Conservation (phyloP, 495 filamentous ascomycete species). For the Penicillium waksmanii region DNA sequence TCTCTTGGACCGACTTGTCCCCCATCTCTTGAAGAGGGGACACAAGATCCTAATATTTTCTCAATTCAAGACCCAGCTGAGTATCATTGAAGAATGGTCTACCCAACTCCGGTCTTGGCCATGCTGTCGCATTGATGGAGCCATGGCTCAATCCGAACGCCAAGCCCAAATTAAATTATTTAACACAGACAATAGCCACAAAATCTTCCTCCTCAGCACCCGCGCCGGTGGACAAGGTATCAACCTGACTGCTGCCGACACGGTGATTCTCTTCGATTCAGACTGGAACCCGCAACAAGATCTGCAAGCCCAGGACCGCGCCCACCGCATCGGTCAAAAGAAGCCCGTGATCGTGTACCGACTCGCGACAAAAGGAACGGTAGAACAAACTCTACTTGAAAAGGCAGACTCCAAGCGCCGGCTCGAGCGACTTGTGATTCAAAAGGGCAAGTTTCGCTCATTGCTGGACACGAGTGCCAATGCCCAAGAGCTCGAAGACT, state of each 20-base stretch:
- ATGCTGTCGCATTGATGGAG: conserved; percentile 89
- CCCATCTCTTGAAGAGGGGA: conserved; percentile 69
- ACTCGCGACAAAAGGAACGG: conserved; percentile 88
- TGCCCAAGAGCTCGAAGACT: conserved; percentile 46
- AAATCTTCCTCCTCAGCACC: conserved; percentile 86
- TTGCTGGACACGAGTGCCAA: conserved; percentile 46
- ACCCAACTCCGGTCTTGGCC: conserved; percentile 70
- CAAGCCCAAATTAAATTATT: conserved; percentile 82
- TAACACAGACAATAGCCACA: conserved; percentile 70
- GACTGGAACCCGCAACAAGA: conserved; percentile 99
- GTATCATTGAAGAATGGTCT: conserved; percentile 88
- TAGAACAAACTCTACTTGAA: conserved; percentile 86
- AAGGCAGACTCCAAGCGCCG: conserved; percentile 93
- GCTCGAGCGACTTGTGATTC: conserved; percentile 92
- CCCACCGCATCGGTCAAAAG: conserved; percentile 92
- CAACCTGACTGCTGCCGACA: conserved; percentile 77
- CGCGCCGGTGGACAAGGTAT: conserved; percentile 94
- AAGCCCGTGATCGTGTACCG: conserved; percentile 93
- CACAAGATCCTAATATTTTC: conserved; percentile 97
- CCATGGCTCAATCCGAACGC: conserved; percentile 80
- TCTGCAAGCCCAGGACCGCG: conserved; percentile 92
- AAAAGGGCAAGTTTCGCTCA: conserved; percentile 77
- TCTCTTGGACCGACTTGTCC: conserved; percentile 83
- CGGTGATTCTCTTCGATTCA: conserved; percentile 74
- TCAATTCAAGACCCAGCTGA: conserved; percentile 92